Base-by-base conservation (phyloP, 208 protist genomes). In the Strigomonas galati region DNA sequence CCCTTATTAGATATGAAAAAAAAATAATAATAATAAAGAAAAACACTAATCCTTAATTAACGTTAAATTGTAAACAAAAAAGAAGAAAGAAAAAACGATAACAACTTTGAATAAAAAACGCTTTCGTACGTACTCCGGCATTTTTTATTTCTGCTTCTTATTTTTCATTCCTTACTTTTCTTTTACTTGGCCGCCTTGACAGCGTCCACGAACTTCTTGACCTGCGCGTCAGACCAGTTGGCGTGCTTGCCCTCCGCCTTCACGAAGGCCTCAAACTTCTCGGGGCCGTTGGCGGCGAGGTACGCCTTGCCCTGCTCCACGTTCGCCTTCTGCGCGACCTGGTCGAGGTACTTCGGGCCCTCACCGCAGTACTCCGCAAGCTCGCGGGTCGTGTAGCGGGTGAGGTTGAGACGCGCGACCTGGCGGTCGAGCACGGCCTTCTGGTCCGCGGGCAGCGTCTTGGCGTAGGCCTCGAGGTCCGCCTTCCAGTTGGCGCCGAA, bases 301-400 rank as follows among this genome's bases (percentile, higher is more conserved):
- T 81, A 93, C 10, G 76, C 79, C 65, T 83, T 84, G 32, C 74
- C 91, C 69, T 93, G 76, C 31, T 77, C 73, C 27, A 96, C 68
- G 65, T 93, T 96, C 28, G 78, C 75, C 51, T 84, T 86, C 17
- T 78, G 76, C 10, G 91, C 91, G n/a, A 79, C 76, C 32, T 55
- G 71, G 31, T 92, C 91, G n/a, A 93, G 37, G 59, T 84, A 57
- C 40, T 71, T 74, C 32, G 87, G 75, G 30, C 91, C 91, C 37
- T 93, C 85, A 12, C 82, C 84, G 49, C 74, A 72, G 85, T 86
- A 94, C 56, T 74, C 60, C 21, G 81, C 84, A 28, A 96, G 91
- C 79, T 96, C 91, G 32, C 88, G 84, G 37, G 86, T 86, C 12
- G 91, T 96, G 75, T 93, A 96, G 64, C 85, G 83, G 19, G 91